These are phyloP conservation scores for Paragyromitra xinjiangensis DNA, from an alignment of 495 filamentous ascomycete genomes.

Conservation along the genomic window DNA sequence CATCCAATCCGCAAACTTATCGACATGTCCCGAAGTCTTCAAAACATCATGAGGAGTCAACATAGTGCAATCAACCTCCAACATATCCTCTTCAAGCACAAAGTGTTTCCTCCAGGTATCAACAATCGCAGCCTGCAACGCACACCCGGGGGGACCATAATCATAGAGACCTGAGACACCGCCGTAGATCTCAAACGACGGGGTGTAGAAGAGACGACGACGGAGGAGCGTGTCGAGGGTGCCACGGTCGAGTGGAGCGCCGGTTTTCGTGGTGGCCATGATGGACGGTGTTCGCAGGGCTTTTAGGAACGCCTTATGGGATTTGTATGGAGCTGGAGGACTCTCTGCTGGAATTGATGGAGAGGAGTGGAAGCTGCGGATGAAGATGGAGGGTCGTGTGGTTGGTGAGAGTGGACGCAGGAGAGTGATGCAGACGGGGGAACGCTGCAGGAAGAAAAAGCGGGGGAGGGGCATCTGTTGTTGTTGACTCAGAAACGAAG, in stretches of 20 bases:
- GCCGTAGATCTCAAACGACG: constrained; percentile 92
- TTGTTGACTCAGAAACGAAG: constrained; percentile 26
- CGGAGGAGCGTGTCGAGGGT: constrained; percentile 83
- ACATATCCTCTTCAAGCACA: constrained; percentile 87
- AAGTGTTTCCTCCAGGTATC: constrained; percentile 94
- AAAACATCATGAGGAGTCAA: constrained; percentile 88
- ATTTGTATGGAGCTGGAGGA: background rate
- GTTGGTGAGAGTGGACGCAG: background rate
- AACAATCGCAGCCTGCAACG: constrained; percentile 83
- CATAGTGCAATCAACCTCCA: constrained; percentile 86
- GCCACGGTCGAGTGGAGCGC: constrained; percentile 83
- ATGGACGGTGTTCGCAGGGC: constrained; percentile 27
- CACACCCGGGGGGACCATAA: constrained; percentile 82
- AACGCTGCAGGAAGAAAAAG: constrained; percentile 47
- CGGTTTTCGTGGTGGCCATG: constrained; percentile 83
- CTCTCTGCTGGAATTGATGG: background rate
- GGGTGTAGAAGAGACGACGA: constrained; percentile 91
- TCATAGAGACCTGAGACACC: constrained; percentile 87
- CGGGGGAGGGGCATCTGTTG: constrained; percentile 52
- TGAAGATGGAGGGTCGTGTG: background rate
- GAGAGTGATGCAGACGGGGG: constrained; percentile 23
- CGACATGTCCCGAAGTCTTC: constrained; percentile 96
- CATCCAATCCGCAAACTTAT: constrained; percentile 99
- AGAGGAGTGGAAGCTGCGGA: background rate
- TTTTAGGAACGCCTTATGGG: constrained; percentile 43